Base-by-base conservation (phyloP, 805 yeast species). In the Ogataea zsoltii region DNA sequence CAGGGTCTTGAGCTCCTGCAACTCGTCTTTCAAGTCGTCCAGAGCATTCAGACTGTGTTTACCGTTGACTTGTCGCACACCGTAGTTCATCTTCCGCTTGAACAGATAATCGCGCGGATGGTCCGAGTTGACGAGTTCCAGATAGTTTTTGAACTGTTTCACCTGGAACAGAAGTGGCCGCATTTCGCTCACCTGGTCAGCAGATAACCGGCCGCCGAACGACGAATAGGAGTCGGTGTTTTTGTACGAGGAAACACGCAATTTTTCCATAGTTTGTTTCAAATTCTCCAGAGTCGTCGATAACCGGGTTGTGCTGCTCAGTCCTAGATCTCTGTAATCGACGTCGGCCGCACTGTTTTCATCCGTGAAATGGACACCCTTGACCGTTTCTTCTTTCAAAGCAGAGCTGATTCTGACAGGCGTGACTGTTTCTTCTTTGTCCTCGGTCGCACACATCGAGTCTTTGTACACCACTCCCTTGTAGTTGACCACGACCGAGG, bases 401-500 rank as follows among this genome's bases (percentile, higher is more conserved):
- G 31, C 33, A 23, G 3, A 32, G 45, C 7, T 48, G 47, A 7
- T 44, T 42, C 11, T 35, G 15, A 16, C 14, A 16, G 19, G 25
- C 14, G 38, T 13, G n/a, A 36, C 42, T 14, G 57, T 61, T 51
- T 31, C 50, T 5, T 37, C 44, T 7, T 25, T 25, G 16, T 56
- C 60, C 25, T 56, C 65, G 0, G 66, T 56, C 2, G 53, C 42
- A 12, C 62, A 51, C 46, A 58, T 60, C 11, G 71, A 62, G 53
- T 70, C 75, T 13, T 68, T 62, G 40, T 68, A 65, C 18, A 63
- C 50, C 17, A 55, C 55, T 21, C 69, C 73, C 31, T 70, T 71
- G 50, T 70, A 70, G 17, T 70, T 74, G 12, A 75, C 57, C 10
- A 68, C 68, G n/a, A 75, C 68, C 3, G 69, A 55, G 3, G 80